Evolutionary conservation across 2,329 filamentous ascomycete species (phyloP), one percentile per base, ranked within the genome.

Genomic region (Podosphaera fusca): DNA sequence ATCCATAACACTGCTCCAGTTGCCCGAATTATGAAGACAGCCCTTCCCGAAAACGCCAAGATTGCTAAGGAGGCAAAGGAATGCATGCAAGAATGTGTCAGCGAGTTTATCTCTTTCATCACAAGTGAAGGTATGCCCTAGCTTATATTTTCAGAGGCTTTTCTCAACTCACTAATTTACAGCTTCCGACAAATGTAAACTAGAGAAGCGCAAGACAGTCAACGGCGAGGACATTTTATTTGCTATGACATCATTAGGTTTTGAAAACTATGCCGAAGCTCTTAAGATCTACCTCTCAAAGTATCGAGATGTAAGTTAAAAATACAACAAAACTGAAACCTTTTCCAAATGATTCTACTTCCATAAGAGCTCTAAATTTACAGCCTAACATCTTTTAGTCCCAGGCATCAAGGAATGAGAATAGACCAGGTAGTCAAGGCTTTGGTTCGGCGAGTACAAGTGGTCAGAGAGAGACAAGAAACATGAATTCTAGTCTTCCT

Each of bases 31-130:
- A 98, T 98, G 92, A 98, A 98, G 72, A 85, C 88, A 65, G 92
- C 92, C 5, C 77, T 98, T 54, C 92, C 92, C 55, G 92, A 98
- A 63, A 98, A 98, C 68, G 92, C 92, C 64, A 98, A 98, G 73
- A 98, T 98, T 60, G 89, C 89, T 59, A 98, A 98, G 69, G 92
- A 98, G 69, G 92, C 92, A 57, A 98, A 98, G 71, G 92, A 98
- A 70, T 98, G 92, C 73, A 96, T 98, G 92, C 92, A 98, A 71
- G 92, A 98, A 71, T 98, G 92, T 68, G 92, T 98, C 59, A 95
- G 89, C 81, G 92, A 98, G 73, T 98, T 98, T 71, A 98, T 98
- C 74, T 95, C 87, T 5, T 98, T 98, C 76, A 96, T 98, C 69
- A 98, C 92, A 40, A 96, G 90, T 70, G 92, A 98, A 78, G 92